Conservation (phyloP, 176 grass and related monocot genomes). For the Poa annua region DNA sequence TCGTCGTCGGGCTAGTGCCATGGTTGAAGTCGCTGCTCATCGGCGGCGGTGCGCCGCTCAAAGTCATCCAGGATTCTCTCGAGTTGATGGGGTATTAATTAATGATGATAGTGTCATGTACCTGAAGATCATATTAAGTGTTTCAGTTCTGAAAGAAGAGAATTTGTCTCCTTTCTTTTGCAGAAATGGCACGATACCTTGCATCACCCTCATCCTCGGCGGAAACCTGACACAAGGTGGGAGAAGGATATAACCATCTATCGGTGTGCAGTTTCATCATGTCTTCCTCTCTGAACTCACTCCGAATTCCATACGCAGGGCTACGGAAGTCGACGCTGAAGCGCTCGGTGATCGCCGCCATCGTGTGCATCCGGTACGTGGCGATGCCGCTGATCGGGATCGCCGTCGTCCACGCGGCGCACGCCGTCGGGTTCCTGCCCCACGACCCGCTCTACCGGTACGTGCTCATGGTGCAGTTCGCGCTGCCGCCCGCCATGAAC, state of each 20-base stretch:
- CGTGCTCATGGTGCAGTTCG: slow-evolving; percentile 87
- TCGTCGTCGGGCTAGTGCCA: slow-evolving; percentile 65
- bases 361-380: slow-evolving; percentile 72
- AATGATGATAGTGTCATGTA: background rate
- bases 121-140: background rate
- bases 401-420: slow-evolving; percentile 55
- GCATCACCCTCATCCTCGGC: slow-evolving; percentile 86
- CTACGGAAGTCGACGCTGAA: slow-evolving; percentile 65
- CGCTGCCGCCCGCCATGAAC: slow-evolving; percentile 85
- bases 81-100: slow-evolving; percentile 67
- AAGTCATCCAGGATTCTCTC: slow-evolving; percentile 67
- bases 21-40: slow-evolving; percentile 72
- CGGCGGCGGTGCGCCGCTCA: slow-evolving; percentile 51
- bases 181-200: slow-evolving; percentile 84
- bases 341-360: slow-evolving; percentile 45
- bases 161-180: background rate
- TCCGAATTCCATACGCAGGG: slow-evolving; percentile 39
- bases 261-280: background rate
- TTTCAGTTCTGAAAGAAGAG: background rate
- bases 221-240: slow-evolving; percentile 84
- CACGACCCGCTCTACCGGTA: slow-evolving; percentile 80
- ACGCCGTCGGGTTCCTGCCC: slow-evolving; percentile 68
- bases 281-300: background rate
- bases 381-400: slow-evolving; percentile 71
- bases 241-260: no score